Conservation (phyloP, 257 asterid species). For the Primulina eburnea region DNA sequence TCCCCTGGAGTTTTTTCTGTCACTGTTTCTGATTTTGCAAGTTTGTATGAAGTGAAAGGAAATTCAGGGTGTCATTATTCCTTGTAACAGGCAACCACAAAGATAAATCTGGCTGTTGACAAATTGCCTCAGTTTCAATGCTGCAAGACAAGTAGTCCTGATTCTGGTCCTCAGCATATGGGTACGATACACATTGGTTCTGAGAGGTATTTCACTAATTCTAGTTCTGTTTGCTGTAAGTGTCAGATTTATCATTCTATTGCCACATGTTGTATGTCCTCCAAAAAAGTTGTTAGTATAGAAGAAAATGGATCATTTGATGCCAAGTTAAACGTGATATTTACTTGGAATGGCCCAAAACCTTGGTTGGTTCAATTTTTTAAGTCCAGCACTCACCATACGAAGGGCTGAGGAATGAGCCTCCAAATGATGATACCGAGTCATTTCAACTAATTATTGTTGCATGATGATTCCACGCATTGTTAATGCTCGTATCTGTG, state of each 20-base stretch:
- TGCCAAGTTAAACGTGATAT: not conserved
- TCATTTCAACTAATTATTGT: not conserved
- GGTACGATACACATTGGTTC: slow-evolving; percentile 93
- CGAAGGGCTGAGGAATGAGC: slow-evolving; percentile 14
- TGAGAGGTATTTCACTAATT: slow-evolving; percentile 57
- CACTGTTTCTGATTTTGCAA: not conserved
- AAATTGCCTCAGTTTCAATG: slow-evolving; percentile 69
- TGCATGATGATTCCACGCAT: not conserved
- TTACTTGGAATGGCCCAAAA: not conserved
- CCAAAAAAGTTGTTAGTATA: not conserved
- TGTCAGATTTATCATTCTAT: slow-evolving; percentile 20
- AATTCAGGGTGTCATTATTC: slow-evolving; percentile 22
- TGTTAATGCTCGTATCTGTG: not conserved
- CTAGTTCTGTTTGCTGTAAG: slow-evolving; percentile 4
- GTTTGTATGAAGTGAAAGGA: slow-evolving; percentile 18
- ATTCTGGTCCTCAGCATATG: slow-evolving; percentile 88
- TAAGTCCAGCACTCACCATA: not conserved
- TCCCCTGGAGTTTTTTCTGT: slow-evolving; percentile 4
- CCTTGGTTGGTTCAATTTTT: not conserved
- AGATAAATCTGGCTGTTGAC: slow-evolving; percentile 86
- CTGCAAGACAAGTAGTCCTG: slow-evolving; percentile 59
- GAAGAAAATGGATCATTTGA: not conserved
- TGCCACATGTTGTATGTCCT: slow-evolving; percentile 5
- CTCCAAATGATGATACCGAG: not conserved
- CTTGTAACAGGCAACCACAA: slow-evolving; percentile 83